Base-by-base conservation (phyloP, 495 filamentous ascomycete genomes). In the Talaromyces stipitatus region DNA sequence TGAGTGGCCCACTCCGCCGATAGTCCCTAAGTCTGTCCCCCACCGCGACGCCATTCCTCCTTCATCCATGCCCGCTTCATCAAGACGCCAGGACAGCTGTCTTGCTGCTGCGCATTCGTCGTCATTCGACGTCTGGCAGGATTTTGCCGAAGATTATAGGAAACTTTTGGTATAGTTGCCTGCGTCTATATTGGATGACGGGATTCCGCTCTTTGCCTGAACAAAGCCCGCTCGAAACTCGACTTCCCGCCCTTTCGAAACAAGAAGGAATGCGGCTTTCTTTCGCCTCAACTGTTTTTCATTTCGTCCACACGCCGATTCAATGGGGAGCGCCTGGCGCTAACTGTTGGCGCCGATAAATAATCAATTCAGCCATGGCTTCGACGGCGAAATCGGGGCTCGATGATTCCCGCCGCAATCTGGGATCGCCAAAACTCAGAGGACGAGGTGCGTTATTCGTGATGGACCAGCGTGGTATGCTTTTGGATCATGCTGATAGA, bases 351-450 rank as follows among this genome's bases (percentile, higher is more conserved):
- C 60, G 41, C 59, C 50, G 16, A 27, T 32, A n/a, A 61, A 64
- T 61, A 58, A 69, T 70, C 70, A 52, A 62, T 68, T 65, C 56
- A 50, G 61, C 51, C 54, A 78, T 78, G 75, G 71, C 74, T 55
- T 76, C 75, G 61, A 62, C 64, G 48, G 68, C 66, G 61, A 76
- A 75, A 60, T 69, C 72, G 61, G 63, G 66, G 52, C 57, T 75
- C 58, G 74, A 77, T 36, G 73, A 78, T 60, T 64, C 72, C 63
- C 75, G 75, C 65, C 75, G 73, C 52, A 74, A 67, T 57, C 70
- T 64, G 53, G 75, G 75, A 38, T 87, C 84, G 61, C 84, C 84
- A 23, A 79, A 83, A 69, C 80, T 82, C 57, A 84, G 84, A 71
- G 75, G 78, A 54, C 79, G 83, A 72, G 83, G 82, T 85, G 18